Conservation (phyloP, 371 early-diverging fungal genomes). For the Blakeslea trispora region DNA sequence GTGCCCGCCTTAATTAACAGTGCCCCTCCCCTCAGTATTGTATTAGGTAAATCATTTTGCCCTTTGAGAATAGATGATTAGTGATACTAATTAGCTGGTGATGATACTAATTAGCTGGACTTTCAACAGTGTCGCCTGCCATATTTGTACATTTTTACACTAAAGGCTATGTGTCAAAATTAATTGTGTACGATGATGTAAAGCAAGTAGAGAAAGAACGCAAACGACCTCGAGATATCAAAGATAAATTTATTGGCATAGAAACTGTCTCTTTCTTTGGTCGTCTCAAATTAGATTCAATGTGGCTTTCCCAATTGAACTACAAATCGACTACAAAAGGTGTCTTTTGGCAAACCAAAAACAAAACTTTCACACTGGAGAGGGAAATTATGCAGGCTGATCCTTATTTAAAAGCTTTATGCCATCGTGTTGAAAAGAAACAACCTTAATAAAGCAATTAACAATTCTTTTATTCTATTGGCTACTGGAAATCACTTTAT, state of each 20-base stretch:
- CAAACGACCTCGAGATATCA: conserved; percentile 37
- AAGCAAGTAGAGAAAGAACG: conserved; percentile 43
- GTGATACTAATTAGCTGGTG: background rate
- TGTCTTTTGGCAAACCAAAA: conserved; percentile 32
- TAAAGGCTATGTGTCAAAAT: conserved; percentile 35
- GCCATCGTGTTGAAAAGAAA: conserved; percentile 21
- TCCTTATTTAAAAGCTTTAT: conserved; percentile 41
- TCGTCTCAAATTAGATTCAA: conserved; percentile 27
- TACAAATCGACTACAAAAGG: conserved; percentile 31
- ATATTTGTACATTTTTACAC: conserved; percentile 47
- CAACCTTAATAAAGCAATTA: conserved; percentile 5
- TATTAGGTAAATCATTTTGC: conserved; percentile 39
- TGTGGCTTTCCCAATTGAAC: conserved; percentile 38
- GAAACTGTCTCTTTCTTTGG: conserved; percentile 44
- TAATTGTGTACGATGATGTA: conserved; percentile 47
- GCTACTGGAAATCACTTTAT: conserved; percentile 8
- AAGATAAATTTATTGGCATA: conserved; percentile 41
- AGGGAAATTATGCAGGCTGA: conserved; percentile 45
- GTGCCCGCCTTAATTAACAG: conserved; percentile 47
- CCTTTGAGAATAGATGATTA: background rate
- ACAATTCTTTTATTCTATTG: background rate
- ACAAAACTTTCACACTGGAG: conserved; percentile 35
- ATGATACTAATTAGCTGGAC: conserved; percentile 33
- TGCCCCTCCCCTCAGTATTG: conserved; percentile 35
- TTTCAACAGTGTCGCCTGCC: conserved; percentile 43